Evolutionary conservation across 352 stramenopile species (phyloP).

Genomic region (Plasmopara halstedii): DNA sequence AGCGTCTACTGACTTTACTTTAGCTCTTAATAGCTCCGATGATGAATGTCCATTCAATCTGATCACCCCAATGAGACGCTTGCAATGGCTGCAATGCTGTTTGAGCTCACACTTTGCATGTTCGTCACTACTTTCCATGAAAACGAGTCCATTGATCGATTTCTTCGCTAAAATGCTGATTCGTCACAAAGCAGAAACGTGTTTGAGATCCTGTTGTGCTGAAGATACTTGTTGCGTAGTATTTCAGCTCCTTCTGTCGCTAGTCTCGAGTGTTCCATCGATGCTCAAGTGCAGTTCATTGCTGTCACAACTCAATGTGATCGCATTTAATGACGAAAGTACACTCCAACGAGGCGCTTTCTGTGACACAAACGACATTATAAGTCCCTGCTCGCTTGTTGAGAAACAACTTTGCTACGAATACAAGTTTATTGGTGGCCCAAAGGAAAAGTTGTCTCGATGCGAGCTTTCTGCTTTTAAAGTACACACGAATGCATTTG

Average conservation of each 20-base stretch:
- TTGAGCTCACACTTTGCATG: constrained; percentile 26
- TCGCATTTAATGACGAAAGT: constrained; percentile 11
- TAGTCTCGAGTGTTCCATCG: constrained; percentile 30
- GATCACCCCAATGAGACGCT: background rate
- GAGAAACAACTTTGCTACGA: constrained; percentile 27
- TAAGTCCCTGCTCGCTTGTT: constrained; percentile 27
- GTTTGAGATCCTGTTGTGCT: constrained; percentile 13
- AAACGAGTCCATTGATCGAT: constrained; percentile 6
- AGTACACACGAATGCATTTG: background rate
- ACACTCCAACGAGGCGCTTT: constrained; percentile 1
- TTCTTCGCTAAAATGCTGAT: constrained; percentile 24
- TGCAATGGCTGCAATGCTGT: constrained; percentile 28
- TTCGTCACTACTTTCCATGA: constrained; percentile 4
- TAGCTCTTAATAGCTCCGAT: constrained; percentile 31
- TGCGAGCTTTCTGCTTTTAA: constrained; percentile 25
- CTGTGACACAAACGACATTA: background rate
- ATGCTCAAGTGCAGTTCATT: constrained; percentile 22
- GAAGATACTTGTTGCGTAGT: constrained; percentile 41
- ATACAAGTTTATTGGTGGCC: constrained; percentile 24
- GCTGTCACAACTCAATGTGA: constrained; percentile 13
- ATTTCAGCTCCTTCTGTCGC: constrained; percentile 24
- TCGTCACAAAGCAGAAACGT: constrained; percentile 13
- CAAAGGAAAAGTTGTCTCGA: constrained; percentile 21
- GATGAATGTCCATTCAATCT: constrained; percentile 26
- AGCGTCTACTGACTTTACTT: constrained; percentile 15